phyloP scores from a whole-genome alignment of 345 rosid genomes.

The Rhodamnia rubescens region DNA sequence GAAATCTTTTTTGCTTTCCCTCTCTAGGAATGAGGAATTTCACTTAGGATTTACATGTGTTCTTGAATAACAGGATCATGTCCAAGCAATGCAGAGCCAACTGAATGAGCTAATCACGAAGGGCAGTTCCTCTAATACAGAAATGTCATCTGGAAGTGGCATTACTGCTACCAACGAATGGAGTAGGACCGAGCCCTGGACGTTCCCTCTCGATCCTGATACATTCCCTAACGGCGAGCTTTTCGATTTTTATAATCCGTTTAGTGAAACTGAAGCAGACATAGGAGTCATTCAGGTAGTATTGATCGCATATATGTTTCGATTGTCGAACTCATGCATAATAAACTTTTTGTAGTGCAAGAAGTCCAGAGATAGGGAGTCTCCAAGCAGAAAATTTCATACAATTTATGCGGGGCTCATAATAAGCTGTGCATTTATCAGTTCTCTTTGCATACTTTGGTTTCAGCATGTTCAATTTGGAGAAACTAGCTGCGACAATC shows the following conservation, averaged over 20 bases:
- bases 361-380: no score
- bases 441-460: neutral
- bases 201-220: neutral
- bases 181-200: neutral
- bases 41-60: neutral
- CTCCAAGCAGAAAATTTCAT: no score
- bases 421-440: neutral
- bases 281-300: neutral
- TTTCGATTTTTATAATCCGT: rapidly evolving
- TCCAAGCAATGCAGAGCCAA: neutral
- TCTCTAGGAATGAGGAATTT: neutral
- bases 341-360: no score
- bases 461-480: neutral
- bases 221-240: neutral
- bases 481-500: neutral
- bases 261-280: neutral
- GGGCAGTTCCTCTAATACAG: neutral
- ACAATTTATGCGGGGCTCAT: neutral
- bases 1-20: neutral
- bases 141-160: neutral
- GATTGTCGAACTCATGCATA: no score
- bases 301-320: neutral
- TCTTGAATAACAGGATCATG: neutral
- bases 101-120: neutral
- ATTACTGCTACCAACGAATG: neutral